Evolutionary conservation across 176 grass and related monocot genomes (phyloP).

Genomic region (Phyllostachys edulis): DNA sequence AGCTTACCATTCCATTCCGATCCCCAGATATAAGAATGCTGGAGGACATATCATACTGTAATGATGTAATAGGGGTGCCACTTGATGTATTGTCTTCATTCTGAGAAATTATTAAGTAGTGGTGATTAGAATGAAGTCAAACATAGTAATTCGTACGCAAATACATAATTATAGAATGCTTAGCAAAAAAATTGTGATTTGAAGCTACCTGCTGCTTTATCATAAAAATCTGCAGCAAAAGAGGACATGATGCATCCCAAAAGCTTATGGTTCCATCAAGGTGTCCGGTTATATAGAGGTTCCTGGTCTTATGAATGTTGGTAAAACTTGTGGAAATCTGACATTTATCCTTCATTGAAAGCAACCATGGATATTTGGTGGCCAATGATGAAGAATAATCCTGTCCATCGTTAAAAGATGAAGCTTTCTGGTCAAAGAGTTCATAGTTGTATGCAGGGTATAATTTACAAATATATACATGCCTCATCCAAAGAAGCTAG

Average conservation of each 20-base stretch:
- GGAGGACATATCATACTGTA: constrained; percentile 81
- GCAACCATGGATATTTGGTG: constrained; percentile 64
- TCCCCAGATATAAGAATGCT: constrained; percentile 75
- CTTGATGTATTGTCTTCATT: constrained; percentile 57
- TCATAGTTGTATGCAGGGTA: constrained; percentile 30
- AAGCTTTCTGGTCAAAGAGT: constrained; percentile 24
- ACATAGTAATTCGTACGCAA: constrained; percentile 1
- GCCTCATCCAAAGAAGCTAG: constrained; percentile 58
- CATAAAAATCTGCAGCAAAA: constrained; percentile 67
- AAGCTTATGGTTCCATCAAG: constrained; percentile 84
- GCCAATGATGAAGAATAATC: constrained; percentile 55
- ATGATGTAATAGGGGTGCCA: constrained; percentile 57
- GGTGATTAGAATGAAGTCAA: background rate
- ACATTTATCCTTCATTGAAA: constrained; percentile 77
- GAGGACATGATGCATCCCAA: constrained; percentile 93
- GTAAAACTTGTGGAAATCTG: constrained; percentile 41
- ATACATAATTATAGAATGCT: constrained; percentile 18
- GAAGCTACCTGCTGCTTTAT: constrained; percentile 77
- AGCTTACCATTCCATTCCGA: constrained; percentile 61
- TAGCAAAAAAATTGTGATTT: constrained; percentile 13
- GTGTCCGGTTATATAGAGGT: constrained; percentile 88
- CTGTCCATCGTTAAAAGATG: constrained; percentile 33
- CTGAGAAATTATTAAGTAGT: constrained; percentile 42
- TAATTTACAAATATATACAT: constrained; percentile 41
- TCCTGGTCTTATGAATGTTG: constrained; percentile 68